A percentile compares a stretch with the other conserved stretches of the same genome.
These are phyloP conservation scores for Hypoxylon sp. DNA, from an alignment of 2,329 filamentous ascomycete genomes.

Conservation along the genomic window DNA sequence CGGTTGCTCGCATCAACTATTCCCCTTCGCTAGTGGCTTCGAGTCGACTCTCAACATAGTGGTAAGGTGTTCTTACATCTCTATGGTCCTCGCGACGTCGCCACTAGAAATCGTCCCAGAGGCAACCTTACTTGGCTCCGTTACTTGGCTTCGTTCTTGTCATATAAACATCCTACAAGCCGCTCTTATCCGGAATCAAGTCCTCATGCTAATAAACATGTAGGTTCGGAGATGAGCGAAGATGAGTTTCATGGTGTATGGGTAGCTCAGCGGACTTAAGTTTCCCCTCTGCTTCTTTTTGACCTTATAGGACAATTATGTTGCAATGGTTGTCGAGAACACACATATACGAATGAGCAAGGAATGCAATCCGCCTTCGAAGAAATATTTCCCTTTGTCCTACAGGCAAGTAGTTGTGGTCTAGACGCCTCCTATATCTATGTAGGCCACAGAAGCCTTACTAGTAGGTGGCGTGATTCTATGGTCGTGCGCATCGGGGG, in stretches of 20 bases:
- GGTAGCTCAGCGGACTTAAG: not conserved
- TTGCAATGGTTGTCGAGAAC: not conserved
- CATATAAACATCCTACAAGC: not conserved
- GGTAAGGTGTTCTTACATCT: not conserved
- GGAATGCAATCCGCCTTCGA: slow-evolving; percentile 10
- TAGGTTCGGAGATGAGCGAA: slow-evolving; percentile 1
- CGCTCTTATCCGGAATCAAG: slow-evolving; percentile 2
- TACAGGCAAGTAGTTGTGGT: slow-evolving; percentile 14
- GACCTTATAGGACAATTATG: not conserved
- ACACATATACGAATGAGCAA: slow-evolving; percentile 5
- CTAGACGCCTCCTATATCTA: slow-evolving; percentile 29
- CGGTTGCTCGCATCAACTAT: not conserved
- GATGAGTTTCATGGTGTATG: slow-evolving; percentile 3
- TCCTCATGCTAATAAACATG: not conserved
- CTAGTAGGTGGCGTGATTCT: slow-evolving; percentile 34
- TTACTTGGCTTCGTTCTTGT: not conserved
- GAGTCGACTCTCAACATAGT: slow-evolving; percentile 2
- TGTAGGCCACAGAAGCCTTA: slow-evolving; percentile 7
- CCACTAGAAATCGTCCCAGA: slow-evolving; percentile 1
- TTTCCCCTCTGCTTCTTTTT: slow-evolving; percentile 1
- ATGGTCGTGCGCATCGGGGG: slow-evolving; percentile 23
- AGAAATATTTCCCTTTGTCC: slow-evolving; percentile 23
- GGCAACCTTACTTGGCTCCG: not conserved
- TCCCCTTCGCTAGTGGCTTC: not conserved
- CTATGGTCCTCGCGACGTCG: slow-evolving; percentile 7